Conservation (phyloP, 2,329 filamentous ascomycete species). For the Aureobasidium uvarum region DNA sequence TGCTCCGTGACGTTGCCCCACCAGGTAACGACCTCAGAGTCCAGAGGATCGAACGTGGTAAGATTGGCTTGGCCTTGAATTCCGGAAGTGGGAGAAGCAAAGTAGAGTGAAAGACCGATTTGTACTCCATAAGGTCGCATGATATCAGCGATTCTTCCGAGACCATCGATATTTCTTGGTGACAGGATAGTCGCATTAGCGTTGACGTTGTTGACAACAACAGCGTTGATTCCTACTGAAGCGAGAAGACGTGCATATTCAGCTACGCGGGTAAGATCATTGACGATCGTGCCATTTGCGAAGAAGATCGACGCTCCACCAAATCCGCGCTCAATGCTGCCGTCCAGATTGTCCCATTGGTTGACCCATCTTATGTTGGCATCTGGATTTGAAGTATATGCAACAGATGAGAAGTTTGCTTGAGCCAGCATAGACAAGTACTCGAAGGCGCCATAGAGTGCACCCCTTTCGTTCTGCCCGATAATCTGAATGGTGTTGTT, state of each 20-base stretch:
- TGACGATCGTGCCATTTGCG: conserved; percentile 53
- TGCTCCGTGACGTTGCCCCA: conserved; percentile 61
- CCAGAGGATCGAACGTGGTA: conserved; percentile 63
- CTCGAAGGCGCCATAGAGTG: conserved; percentile 67
- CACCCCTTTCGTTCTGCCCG: conserved; percentile 64
- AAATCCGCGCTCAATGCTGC: conserved; percentile 67
- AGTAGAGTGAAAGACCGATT: conserved; percentile 65
- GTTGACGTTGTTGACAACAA: conserved; percentile 71
- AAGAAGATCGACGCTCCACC: conserved; percentile 69
- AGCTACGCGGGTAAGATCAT: conserved; percentile 58
- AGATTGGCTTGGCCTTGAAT: conserved; percentile 47
- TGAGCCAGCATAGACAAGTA: conserved; percentile 66
- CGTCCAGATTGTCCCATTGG: conserved; percentile 70
- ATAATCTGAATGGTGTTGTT: conserved; percentile 56
- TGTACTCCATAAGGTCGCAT: conserved; percentile 67
- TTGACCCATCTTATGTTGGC: conserved; percentile 68
- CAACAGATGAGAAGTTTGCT: conserved; percentile 52
- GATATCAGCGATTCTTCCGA: conserved; percentile 61
- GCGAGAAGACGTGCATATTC: conserved; percentile 66
- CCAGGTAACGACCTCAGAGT: conserved; percentile 58
- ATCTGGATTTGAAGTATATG: conserved; percentile 56
- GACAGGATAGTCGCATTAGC: conserved; percentile 60
- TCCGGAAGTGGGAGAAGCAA: conserved; percentile 60
- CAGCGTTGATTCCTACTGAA: conserved; percentile 64
- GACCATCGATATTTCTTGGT: conserved; percentile 58